Evolutionary conservation across 192 early-diverging fungal species (phyloP).

Genomic region (Linnemannia elongata): DNA sequence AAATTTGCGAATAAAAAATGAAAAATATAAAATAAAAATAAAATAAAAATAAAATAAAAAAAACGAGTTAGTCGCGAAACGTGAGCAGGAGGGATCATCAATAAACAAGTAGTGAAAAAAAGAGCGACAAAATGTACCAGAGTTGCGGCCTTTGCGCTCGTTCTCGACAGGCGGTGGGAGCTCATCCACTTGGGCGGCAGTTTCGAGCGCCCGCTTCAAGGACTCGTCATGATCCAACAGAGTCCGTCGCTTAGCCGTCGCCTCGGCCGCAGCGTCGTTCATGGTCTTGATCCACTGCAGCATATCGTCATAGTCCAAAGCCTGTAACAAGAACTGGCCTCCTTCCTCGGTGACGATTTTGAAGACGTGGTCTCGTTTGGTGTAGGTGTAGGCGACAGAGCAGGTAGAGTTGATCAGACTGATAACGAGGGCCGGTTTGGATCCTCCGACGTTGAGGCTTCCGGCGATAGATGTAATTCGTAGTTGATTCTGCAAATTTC

Average conservation of each 20-base stretch:
- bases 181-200: constrained; percentile 1
- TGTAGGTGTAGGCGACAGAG: constrained; percentile 72
- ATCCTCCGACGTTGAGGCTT: background rate
- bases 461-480: background rate
- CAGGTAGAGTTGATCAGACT: constrained; percentile 84
- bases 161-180: constrained; percentile 14
- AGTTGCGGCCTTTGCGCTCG: constrained; percentile 63
- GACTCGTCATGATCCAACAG: constrained; percentile 73
- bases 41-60: background rate
- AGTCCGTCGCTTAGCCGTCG: constrained; percentile 76
- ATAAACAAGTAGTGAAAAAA: background rate
- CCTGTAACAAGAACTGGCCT: constrained; percentile 81
- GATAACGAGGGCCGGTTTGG: constrained; percentile 79
- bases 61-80: background rate
- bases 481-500: background rate
- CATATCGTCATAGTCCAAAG: constrained; percentile 76
- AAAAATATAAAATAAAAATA: background rate
- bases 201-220: constrained; percentile 10
- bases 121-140: constrained; percentile 28
- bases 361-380: constrained; percentile 82
- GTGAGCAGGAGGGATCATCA: too few relatives aligned
- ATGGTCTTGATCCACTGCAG: constrained; percentile 78
- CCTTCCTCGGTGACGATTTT: constrained; percentile 86
- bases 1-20: too few relatives aligned
- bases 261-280: constrained; percentile 78